A percentile compares a stretch with the other conserved stretches of the same genome.
Evolutionary conservation across 192 early-diverging fungal species (phyloP).

Genomic region (Linnemannia elongata): DNA sequence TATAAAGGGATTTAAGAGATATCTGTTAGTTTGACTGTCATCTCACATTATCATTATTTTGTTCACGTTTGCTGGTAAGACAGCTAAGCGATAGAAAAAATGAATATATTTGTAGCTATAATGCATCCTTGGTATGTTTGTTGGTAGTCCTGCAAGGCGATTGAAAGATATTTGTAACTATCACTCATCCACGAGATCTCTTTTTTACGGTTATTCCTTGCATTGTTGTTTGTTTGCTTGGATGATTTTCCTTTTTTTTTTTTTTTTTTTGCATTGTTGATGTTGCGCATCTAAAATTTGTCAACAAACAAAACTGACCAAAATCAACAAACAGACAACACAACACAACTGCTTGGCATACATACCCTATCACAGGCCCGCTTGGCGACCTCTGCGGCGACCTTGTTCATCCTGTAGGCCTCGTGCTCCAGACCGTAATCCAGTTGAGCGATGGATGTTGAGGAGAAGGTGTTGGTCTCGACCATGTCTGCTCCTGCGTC

Average conservation of each 20-base stretch:
- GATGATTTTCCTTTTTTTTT: neutral
- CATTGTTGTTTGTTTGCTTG: neutral
- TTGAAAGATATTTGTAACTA: no score
- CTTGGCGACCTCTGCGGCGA: constrained; percentile 87
- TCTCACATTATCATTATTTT: no score
- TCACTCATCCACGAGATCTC: neutral
- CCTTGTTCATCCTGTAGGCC: constrained; percentile 95
- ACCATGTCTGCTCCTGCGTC: constrained; percentile 93
- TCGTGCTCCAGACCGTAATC: constrained; percentile 90
- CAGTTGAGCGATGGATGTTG: constrained; percentile 91
- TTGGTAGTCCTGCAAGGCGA: no score
- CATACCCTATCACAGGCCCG: constrained; percentile 82
- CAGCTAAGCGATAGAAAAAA: no score
- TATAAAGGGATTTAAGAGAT: neutral
- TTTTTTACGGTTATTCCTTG: neutral
- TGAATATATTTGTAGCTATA: no score
- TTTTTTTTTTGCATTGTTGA: neutral
- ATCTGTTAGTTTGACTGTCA: neutral
- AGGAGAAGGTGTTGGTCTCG: constrained; percentile 97
- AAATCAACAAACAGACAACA: neutral
- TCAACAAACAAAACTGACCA: neutral
- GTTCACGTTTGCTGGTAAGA: no score
- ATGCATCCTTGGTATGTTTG: no score
- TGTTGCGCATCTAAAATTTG: neutral
- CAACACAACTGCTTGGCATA: neutral